Evolutionary conservation across 2,329 filamentous ascomycete species (phyloP).

Genomic region (Colletotrichum melonis): DNA sequence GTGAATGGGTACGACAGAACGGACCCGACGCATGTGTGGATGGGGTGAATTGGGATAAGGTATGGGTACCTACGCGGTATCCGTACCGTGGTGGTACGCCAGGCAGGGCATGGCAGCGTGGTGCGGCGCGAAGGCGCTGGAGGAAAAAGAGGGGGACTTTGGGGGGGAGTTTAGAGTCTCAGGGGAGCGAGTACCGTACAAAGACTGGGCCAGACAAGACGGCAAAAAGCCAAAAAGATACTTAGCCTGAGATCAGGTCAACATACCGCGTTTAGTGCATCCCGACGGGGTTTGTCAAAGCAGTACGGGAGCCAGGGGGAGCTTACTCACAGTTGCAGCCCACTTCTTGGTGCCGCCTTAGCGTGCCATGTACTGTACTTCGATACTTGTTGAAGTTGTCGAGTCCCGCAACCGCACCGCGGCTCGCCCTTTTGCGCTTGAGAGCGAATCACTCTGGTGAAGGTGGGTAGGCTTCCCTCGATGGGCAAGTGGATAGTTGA

Average conservation of each 20-base stretch:
- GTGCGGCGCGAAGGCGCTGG: neutral
- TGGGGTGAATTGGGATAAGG: conserved; percentile 12
- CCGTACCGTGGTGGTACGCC: neutral
- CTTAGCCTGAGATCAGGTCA: conserved; percentile 19
- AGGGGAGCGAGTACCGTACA: neutral
- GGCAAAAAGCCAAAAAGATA: conserved; percentile 11
- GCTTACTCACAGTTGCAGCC: conserved; percentile 30
- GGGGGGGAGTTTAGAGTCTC: neutral
- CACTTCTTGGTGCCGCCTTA: conserved; percentile 5
- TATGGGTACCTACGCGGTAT: neutral
- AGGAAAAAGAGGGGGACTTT: neutral
- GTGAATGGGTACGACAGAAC: conserved; percentile 20
- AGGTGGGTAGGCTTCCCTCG: conserved; percentile 31
- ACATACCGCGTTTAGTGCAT: conserved; percentile 6
- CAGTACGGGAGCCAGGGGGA: conserved; percentile 24
- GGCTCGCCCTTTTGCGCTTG: conserved; percentile 28
- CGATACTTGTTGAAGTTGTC: conserved; percentile 13
- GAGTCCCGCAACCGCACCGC: conserved; percentile 24
- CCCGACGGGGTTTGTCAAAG: conserved; percentile 17
- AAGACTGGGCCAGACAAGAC: conserved; percentile 11
- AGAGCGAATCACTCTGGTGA: conserved; percentile 24
- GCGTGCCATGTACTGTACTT: conserved; percentile 25
- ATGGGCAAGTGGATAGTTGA: conserved; percentile 28
- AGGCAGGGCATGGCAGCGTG: neutral
- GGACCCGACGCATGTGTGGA: conserved; percentile 5